Evolutionary conservation across 225 moss, liverwort and hornwort species (phyloP).

Genomic region (Polytrichum commune): DNA sequence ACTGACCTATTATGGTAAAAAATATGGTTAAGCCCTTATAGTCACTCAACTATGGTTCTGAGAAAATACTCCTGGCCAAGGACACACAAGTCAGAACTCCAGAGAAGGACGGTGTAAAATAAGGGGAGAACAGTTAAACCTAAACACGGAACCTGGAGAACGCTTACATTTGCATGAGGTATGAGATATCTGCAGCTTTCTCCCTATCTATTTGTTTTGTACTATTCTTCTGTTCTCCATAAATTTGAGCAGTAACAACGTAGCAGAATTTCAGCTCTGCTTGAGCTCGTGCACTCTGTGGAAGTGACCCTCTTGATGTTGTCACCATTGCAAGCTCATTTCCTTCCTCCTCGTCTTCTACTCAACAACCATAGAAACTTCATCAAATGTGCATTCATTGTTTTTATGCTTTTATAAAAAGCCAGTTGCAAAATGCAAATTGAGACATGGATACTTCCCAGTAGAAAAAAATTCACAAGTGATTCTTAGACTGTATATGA

Average conservation of each 20-base stretch:
- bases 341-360: slow-evolving; percentile 59
- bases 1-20: no score
- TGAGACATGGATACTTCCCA: no score
- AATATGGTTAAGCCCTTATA: no score
- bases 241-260: slow-evolving; percentile 61
- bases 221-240: slow-evolving; percentile 57
- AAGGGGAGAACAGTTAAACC: no score
- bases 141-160: background rate
- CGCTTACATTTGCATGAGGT: slow-evolving; percentile 51
- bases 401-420: background rate
- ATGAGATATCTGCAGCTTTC: slow-evolving; percentile 56
- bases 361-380: slow-evolving; percentile 5
- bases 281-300: slow-evolving; percentile 55
- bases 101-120: no score
- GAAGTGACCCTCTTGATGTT: slow-evolving; percentile 33
- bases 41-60: no score
- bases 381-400: background rate
- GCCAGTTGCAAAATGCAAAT: no score
- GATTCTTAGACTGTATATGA: background rate
- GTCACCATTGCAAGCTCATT: slow-evolving; percentile 38
- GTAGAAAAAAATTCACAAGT: background rate
- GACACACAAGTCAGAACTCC: no score
- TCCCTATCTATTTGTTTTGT: slow-evolving; percentile 32
- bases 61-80: no score
- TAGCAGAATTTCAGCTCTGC: slow-evolving; percentile 65